phyloP scores from a whole-genome alignment of 2,329 filamentous ascomycete genomes.

The Colletotrichum sp. region DNA sequence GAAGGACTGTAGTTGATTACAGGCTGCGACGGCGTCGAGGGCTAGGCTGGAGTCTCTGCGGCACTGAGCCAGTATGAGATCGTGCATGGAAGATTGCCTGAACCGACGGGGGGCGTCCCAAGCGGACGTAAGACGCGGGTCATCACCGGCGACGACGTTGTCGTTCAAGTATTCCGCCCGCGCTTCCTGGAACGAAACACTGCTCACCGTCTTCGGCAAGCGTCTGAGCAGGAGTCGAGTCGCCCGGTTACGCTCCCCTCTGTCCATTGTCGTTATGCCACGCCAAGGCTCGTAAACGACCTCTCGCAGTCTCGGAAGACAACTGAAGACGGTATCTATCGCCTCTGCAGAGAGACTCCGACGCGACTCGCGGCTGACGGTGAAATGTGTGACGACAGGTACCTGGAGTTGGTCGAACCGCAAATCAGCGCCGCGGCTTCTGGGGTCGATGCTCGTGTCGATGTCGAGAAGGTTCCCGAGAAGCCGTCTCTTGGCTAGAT shows the following conservation, averaged over 20 bases:
- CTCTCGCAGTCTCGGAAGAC: background rate
- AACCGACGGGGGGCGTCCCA: background rate
- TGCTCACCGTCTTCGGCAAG: background rate
- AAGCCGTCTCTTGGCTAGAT: background rate
- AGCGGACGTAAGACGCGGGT: background rate
- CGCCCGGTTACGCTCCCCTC: background rate
- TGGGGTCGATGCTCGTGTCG: background rate
- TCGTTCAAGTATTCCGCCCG: background rate
- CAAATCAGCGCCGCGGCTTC: background rate
- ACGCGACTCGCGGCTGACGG: background rate
- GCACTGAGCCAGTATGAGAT: background rate
- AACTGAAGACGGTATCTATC: background rate
- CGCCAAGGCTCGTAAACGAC: background rate
- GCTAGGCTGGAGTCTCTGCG: background rate
- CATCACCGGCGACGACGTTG: background rate
- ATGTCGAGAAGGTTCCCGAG: background rate
- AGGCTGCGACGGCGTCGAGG: background rate
- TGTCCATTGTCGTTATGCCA: background rate
- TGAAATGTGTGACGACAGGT: background rate
- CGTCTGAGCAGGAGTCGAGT: background rate
- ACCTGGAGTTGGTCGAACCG: background rate
- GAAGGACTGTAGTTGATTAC: background rate
- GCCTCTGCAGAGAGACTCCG: background rate
- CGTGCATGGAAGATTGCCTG: no score
- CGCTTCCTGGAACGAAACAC: background rate